A percentile compares a stretch with the other conserved stretches of the same genome.
Evolutionary conservation across 1,139 yeast genomes (phyloP).

Genomic region (Debaryomycetaceae sp.): DNA sequence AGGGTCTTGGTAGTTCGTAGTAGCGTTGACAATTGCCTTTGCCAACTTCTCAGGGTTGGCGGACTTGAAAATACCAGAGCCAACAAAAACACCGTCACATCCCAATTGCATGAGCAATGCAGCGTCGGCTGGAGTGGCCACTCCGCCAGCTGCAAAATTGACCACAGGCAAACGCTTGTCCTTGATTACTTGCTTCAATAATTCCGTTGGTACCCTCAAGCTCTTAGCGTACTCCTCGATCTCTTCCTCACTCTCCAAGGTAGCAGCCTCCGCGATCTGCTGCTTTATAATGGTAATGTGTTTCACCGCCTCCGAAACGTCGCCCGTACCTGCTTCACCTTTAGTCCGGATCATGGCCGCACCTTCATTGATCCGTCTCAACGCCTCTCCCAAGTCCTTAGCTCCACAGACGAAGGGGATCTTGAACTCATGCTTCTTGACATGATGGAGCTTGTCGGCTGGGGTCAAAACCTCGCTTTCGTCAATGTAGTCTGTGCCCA

Average conservation of each 20-base stretch:
- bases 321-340: conserved; percentile 92
- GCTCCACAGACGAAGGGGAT: conserved; percentile 90
- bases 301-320: conserved; percentile 79
- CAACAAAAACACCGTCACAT: conserved; percentile 89
- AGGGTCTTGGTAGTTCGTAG: conserved; percentile 70
- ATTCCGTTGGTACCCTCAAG: conserved; percentile 56
- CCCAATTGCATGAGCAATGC: conserved; percentile 88
- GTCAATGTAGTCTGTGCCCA: conserved; percentile 78
- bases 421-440: conserved; percentile 56
- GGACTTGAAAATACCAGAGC: conserved; percentile 84
- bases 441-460: conserved; percentile 70
- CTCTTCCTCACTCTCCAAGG: conserved; percentile 41
- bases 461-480: conserved; percentile 85
- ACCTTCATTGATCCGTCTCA: conserved; percentile 78
- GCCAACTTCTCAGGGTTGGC: conserved; percentile 75
- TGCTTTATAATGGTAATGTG: conserved; percentile 61
- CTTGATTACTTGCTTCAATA: conserved; percentile 50
- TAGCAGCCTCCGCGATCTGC: conserved; percentile 50
- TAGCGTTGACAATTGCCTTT: conserved; percentile 76
- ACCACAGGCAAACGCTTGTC: conserved; percentile 70
- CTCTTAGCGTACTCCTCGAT: conserved; percentile 52
- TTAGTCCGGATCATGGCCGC: conserved; percentile 88
- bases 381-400: conserved; percentile 78
- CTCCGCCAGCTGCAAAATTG: conserved; percentile 89
- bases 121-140: conserved; percentile 88